A percentile compares a stretch with the other conserved stretches of the same genome.
These are phyloP conservation scores for Podaxis sp. DNA, from an alignment of 768 basidiomycete genomes.

Conservation along the genomic window DNA sequence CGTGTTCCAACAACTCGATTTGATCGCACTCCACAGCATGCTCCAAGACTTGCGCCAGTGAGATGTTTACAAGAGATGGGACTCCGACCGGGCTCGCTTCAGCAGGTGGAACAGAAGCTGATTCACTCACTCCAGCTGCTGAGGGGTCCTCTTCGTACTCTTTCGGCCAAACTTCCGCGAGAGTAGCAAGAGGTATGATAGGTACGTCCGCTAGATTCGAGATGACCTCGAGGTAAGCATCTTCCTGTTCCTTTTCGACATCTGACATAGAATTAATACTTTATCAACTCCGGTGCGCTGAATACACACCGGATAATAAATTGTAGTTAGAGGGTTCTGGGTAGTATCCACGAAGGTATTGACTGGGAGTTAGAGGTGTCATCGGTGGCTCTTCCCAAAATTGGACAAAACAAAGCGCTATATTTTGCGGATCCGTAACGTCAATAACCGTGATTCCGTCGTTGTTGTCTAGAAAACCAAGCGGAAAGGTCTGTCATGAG, in stretches of 20 bases:
- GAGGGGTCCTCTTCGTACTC: too few relatives aligned
- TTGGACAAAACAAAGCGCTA: constrained; percentile 28
- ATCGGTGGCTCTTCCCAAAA: background rate
- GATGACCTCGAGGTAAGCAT: too few relatives aligned
- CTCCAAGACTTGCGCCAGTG: background rate
- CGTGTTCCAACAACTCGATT: constrained; percentile 1
- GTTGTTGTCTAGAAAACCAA: constrained; percentile 28
- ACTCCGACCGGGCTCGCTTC: background rate
- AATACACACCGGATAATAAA: background rate
- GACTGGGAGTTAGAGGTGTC: constrained; percentile 1
- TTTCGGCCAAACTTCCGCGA: too few relatives aligned
- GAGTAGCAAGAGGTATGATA: too few relatives aligned
- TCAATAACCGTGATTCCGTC: constrained; percentile 36
- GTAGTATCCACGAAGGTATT: constrained; percentile 11
- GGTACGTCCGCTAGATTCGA: too few relatives aligned
- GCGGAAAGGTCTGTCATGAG: too few relatives aligned
- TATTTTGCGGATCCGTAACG: constrained; percentile 27
- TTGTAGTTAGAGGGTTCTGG: background rate
- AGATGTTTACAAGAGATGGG: background rate
- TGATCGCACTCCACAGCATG: constrained; percentile 1
- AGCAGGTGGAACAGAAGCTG: too few relatives aligned
- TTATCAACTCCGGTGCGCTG: background rate
- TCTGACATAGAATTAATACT: background rate
- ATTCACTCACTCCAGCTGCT: too few relatives aligned
- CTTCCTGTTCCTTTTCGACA: background rate